These are phyloP conservation scores for Blastobotrys buckinghamii DNA, from an alignment of 1,139 yeast species.

Conservation along the genomic window DNA sequence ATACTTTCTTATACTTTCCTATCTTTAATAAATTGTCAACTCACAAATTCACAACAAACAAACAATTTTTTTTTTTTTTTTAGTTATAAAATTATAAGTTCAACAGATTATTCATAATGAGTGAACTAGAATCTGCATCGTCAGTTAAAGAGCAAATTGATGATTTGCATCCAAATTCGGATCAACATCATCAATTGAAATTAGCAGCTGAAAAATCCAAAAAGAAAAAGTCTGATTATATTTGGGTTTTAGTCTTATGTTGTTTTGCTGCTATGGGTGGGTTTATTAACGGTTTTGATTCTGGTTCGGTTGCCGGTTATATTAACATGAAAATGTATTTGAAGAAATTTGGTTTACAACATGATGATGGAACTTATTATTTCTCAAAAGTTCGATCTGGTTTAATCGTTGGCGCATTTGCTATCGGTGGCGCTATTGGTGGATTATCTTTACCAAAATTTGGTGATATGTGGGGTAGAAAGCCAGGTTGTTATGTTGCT, in stretches of 20 bases:
- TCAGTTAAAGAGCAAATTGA: constrained; percentile 12
- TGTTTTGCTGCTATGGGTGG: constrained; percentile 29
- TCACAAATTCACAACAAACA: too few relatives aligned
- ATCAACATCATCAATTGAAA: constrained; percentile 2
- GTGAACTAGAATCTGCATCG: constrained; percentile 9
- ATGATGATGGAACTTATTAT: constrained; percentile 21
- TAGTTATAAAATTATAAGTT: too few relatives aligned
- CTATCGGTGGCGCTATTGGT: too few relatives aligned
- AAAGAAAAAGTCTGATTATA: too few relatives aligned
- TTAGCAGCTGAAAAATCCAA: too few relatives aligned
- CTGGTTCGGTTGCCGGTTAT: constrained; percentile 62
- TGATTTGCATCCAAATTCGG: constrained; percentile 1
- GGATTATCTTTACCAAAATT: too few relatives aligned
- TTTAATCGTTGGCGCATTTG: constrained; percentile 46
- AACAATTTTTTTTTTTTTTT: too few relatives aligned
- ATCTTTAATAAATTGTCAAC: too few relatives aligned
- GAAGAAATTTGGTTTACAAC: constrained; percentile 41
- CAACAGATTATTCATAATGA: too few relatives aligned
- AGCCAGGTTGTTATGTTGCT: too few relatives aligned
- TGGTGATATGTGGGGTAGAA: too few relatives aligned
- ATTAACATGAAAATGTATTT: constrained; percentile 62
- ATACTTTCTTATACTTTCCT: too few relatives aligned
- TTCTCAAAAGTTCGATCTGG: constrained; percentile 44
- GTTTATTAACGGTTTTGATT: constrained; percentile 50
- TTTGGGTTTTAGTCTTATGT: constrained; percentile 17